Base-by-base conservation (phyloP, 768 basidiomycete species). In the Sarcodon sp. region DNA sequence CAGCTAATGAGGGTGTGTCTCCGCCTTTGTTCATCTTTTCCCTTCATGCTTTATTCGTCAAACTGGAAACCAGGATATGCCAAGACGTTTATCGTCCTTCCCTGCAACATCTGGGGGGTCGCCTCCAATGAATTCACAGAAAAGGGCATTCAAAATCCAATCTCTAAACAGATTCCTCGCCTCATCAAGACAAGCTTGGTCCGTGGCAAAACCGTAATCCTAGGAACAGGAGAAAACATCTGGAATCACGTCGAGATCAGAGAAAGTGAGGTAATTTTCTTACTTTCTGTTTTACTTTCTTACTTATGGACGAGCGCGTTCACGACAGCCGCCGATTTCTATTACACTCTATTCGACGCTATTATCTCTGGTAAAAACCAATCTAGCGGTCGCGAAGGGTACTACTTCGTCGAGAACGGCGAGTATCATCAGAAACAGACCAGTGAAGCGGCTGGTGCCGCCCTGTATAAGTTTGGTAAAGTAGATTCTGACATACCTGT, bases 201-300 rank as follows among this genome's bases (percentile, higher is more conserved):
- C 51, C 67, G 80, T 35, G 68, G 68, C 1, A 67, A 71, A 33
- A 78, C 67, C 0, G 78, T 77, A 10, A 62, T 77, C 54, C 64
- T 83, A 3, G 79, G 80, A 0, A 54, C 67, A 37, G 82, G 83
- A 1, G 62, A 68, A 55, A 79, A 81, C 47, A 41, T 76, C 6
- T 84, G 79, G 80, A 69, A 72, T 0, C 64, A 76, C 51, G 72
- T 81, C 15, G 69, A 79, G 50, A 68, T 80, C 46, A 61, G 71
- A 39, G 78, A 81, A 35, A 62, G 77, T 77, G 49, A 46, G 67
- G 12, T 53, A n/a, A 7, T 21, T 33, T 34, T 27, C 12, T 33
- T 7, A 16, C 27, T 39, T 16, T 43, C 45, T 6, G 21, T 36
- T 31, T 10, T 33, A 38, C 12, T 27, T 27, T 27, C 13, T 34